Evolutionary conservation across 2,329 filamentous ascomycete genomes (phyloP).

Genomic region (Lizonia empirigonia): DNA sequence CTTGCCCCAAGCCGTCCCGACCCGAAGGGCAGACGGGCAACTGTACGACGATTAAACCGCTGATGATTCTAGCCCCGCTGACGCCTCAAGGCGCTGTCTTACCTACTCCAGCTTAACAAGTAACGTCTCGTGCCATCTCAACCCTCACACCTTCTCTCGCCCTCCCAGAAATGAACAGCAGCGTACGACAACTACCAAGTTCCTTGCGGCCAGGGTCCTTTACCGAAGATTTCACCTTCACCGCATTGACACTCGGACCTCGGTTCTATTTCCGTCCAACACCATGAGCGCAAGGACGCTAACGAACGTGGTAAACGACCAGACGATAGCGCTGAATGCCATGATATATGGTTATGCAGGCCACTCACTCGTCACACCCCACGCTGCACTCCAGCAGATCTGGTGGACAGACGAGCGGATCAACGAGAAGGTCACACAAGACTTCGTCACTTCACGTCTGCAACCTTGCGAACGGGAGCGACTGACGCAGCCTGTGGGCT

Average conservation of each 20-base stretch:
- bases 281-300: slow-evolving; percentile 48
- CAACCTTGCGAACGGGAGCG: slow-evolving; percentile 66
- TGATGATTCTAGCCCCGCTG: slow-evolving; percentile 40
- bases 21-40: slow-evolving; percentile 21
- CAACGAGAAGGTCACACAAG: slow-evolving; percentile 69
- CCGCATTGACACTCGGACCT: slow-evolving; percentile 20
- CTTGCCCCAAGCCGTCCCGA: slow-evolving; percentile 36
- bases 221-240: slow-evolving; percentile 20
- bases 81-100: slow-evolving; percentile 30
- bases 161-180: slow-evolving; percentile 35
- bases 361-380: slow-evolving; percentile 57
- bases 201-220: slow-evolving; percentile 25
- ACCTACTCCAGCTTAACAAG: slow-evolving; percentile 28
- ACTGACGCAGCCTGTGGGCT: slow-evolving; percentile 67
- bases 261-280: slow-evolving; percentile 12
- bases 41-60: slow-evolving; percentile 39
- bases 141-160: slow-evolving; percentile 12
- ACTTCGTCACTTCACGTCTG: slow-evolving; percentile 70
- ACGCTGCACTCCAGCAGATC: slow-evolving; percentile 56
- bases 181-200: slow-evolving; percentile 22
- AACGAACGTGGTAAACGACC: slow-evolving; percentile 50
- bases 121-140: slow-evolving; percentile 11
- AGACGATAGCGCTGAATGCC: slow-evolving; percentile 55
- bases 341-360: slow-evolving; percentile 58
- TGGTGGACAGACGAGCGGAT: slow-evolving; percentile 78